Evolutionary conservation across 1,139 yeast species (phyloP), one percentile per base, ranked within the genome.

Genomic region (Scheffersomyces insectosa): DNA sequence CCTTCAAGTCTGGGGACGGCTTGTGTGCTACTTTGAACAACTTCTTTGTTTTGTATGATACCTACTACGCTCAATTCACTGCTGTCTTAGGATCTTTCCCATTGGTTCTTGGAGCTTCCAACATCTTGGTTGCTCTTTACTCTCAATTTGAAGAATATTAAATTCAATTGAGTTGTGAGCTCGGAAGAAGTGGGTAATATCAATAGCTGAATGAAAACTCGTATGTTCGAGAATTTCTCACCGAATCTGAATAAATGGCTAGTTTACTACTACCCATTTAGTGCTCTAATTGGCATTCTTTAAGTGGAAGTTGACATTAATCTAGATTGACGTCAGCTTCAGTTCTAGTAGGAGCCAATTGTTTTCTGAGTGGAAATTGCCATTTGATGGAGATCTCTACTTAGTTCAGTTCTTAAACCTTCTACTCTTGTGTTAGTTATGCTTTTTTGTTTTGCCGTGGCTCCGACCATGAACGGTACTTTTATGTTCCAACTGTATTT

Each of bases 71-170:
- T 45, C 58, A 63, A 37, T 70, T 71, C 50, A 48, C 55, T 33
- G 35, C 43, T 23, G 52, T 61, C 37, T 76, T 79, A 57, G 83
- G 83, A 48, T 65, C 64, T 53, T 72, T 77, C 64, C 77, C 81
- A 38, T 56, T 77, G 41, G 63, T 78, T 38, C 56, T 77, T 48
- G 80, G 81, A 14, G 55, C 73, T 39, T 75, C 80, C 50, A 74
- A 75, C 50, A 68, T 77, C 38, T 63, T 71, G 32, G 60, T 78
- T 56, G 79, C 82, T 15, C 68, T 79, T 47, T 80, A 80, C 60
- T 77, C 83, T 38, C 65, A 60, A 48, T 60, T 60, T 41, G 65
- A 60, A 47, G 61, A 59, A 46, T 56, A 48, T 44, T 55, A 42
- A 33, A 31, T 20, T 31, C 23, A 20, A 15, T 31, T 15, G 34